A percentile compares a stretch with the other conserved stretches of the same genome.
phyloP scores from a whole-genome alignment of 208 protist species.

The Trypanosoma cruzi region DNA sequence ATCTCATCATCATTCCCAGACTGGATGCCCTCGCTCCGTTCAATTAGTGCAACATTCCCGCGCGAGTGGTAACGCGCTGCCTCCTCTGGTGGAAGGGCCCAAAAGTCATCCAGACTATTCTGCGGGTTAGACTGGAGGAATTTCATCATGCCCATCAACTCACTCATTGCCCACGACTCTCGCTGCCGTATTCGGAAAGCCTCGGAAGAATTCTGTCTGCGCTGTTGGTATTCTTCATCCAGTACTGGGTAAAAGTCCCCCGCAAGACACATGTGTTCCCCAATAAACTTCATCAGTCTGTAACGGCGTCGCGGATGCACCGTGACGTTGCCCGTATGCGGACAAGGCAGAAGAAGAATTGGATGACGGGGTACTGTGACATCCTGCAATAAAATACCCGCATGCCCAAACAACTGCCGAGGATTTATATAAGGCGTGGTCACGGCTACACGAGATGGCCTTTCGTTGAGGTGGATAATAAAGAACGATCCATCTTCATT shows the following conservation, averaged over 20 bases:
- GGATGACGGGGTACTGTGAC: conserved; percentile 10
- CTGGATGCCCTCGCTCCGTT: no score
- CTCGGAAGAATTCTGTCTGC: neutral
- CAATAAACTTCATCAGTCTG: conserved; percentile 65
- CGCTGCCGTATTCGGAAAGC: neutral
- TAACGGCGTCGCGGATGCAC: conserved; percentile 52
- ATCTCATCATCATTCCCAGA: neutral
- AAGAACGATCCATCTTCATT: conserved; percentile 9
- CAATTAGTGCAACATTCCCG: neutral
- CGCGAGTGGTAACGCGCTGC: conserved; percentile 10
- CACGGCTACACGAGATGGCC: conserved; percentile 5
- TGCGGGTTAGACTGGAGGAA: conserved; percentile 8
- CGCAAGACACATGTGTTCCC: conserved; percentile 53
- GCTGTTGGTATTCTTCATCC: neutral
- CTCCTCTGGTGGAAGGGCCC: conserved; percentile 10
- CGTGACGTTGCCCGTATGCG: conserved; percentile 44
- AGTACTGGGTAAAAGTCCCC: conserved; percentile 16
- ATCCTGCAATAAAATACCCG: conserved; percentile 35
- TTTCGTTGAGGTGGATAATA: conserved; percentile 31
- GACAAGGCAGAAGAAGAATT: conserved; percentile 59
- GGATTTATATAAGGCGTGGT: conserved; percentile 30
- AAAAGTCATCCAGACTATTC: conserved; percentile 10
- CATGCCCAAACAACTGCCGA: conserved; percentile 19
- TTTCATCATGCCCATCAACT: conserved; percentile 17
- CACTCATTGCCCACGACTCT: conserved; percentile 21